These are phyloP conservation scores for Colletotrichum nymphaeae DNA, from an alignment of 2,329 filamentous ascomycete species.

Conservation along the genomic window DNA sequence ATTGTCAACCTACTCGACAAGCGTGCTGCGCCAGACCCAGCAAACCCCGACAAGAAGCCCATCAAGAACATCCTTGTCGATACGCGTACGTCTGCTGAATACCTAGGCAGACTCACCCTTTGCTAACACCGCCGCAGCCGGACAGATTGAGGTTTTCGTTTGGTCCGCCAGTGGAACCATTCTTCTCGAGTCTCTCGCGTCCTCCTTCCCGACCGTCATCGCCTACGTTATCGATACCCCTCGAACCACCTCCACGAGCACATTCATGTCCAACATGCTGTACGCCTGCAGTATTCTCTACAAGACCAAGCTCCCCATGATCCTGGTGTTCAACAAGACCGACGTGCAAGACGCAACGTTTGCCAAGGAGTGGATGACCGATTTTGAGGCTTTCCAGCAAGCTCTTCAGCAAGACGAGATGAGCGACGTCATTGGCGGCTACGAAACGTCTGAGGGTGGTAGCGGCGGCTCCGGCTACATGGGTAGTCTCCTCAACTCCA, in stretches of 20 bases:
- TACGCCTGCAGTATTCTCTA: constrained; percentile 99
- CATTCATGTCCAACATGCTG: constrained; percentile 99
- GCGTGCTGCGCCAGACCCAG: constrained; percentile 74
- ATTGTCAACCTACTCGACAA: constrained; percentile 92
- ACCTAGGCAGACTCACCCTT: too few species aligned
- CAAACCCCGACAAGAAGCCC: constrained; percentile 68
- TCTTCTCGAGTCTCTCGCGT: constrained; percentile 90
- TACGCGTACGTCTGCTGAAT: constrained; percentile 65
- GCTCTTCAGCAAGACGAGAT: constrained; percentile 86
- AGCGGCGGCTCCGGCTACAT: constrained; percentile 92
- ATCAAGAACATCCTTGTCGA: constrained; percentile 92
- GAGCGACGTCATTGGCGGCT: constrained; percentile 78
- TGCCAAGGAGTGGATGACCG: constrained; percentile 99
- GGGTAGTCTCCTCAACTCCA: constrained; percentile 94
- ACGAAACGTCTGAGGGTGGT: constrained; percentile 69
- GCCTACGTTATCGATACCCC: constrained; percentile 98
- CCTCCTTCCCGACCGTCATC: constrained; percentile 94
- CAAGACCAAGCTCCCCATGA: constrained; percentile 99
- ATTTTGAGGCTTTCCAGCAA: constrained; percentile 94
- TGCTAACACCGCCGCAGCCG: constrained; percentile 57
- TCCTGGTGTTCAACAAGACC: constrained; percentile 98
- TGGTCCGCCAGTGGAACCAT: constrained; percentile 98
- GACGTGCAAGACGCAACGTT: constrained; percentile 92
- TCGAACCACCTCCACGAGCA: constrained; percentile 89
- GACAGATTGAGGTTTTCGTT: constrained; percentile 98